These are phyloP conservation scores for Pichia occidentalis DNA, from an alignment of 805 yeast species.

Conservation along the genomic window DNA sequence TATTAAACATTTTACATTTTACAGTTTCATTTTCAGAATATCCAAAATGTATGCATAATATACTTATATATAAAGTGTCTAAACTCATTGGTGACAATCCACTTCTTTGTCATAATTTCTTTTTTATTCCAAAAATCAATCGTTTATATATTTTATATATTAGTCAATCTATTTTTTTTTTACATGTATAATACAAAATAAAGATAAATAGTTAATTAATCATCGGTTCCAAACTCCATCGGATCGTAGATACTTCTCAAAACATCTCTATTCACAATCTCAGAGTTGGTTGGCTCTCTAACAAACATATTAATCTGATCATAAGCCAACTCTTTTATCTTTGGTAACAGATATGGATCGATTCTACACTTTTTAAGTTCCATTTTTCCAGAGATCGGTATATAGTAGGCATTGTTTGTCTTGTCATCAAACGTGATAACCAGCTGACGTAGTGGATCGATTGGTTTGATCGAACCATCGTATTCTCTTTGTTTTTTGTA, in stretches of 20 bases:
- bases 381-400: constrained; percentile 70
- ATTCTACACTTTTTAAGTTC: constrained; percentile 84
- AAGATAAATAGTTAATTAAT: constrained; percentile 40
- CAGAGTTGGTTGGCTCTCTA: constrained; percentile 69
- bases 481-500: constrained; percentile 71
- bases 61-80: too few species aligned
- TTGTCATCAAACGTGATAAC: constrained; percentile 56
- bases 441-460: constrained; percentile 53
- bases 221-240: constrained; percentile 65
- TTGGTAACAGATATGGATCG: constrained; percentile 48
- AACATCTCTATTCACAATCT: constrained; percentile 60
- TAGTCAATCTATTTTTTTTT: constrained; percentile 31
- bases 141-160: constrained; percentile 17
- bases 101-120: too few species aligned
- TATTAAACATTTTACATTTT: too few species aligned
- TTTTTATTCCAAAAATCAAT: too few species aligned
- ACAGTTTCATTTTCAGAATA: too few species aligned
- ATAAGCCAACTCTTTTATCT: constrained; percentile 48
- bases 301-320: constrained; percentile 57
- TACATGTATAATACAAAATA: too few species aligned
- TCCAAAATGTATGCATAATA: too few species aligned
- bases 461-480: constrained; percentile 55
- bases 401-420: constrained; percentile 57
- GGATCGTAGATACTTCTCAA: constrained; percentile 69
- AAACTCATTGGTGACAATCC: too few species aligned